phyloP scores from a whole-genome alignment of 139 green algal genomes.

The Auxenochlorella pyrenoidosa region DNA sequence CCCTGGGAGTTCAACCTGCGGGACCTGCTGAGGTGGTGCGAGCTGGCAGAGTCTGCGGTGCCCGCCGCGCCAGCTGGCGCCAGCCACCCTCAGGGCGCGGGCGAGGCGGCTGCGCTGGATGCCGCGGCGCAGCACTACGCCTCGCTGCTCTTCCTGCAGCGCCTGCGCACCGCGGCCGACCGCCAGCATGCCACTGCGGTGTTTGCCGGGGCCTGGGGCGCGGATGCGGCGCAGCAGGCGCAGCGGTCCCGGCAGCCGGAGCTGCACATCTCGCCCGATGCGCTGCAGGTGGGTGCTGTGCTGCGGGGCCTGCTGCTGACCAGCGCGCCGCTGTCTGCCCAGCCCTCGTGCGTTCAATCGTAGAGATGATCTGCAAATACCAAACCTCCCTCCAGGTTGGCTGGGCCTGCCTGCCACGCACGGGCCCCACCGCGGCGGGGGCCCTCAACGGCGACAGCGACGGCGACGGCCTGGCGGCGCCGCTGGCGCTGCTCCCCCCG shows the following conservation, averaged over 20 bases:
- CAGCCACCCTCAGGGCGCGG: background rate
- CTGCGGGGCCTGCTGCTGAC: too few relatives aligned
- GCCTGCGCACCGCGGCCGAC: constrained; percentile 81
- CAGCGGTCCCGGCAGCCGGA: background rate
- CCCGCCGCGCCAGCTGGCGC: constrained; percentile 1
- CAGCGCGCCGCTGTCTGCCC: too few relatives aligned
- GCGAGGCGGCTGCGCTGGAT: constrained; percentile 50
- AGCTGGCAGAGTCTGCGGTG: constrained; percentile 68
- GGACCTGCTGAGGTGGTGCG: constrained; percentile 96
- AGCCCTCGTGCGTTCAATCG: too few relatives aligned
- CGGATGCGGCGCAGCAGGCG: background rate
- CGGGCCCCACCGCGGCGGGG: background rate
- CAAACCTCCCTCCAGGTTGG: constrained; percentile 27
- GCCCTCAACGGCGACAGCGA: background rate
- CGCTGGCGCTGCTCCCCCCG: constrained; percentile 71
- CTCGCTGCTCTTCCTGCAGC: constrained; percentile 83
- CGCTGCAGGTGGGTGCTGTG: constrained; percentile 36
- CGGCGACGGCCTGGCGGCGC: background rate
- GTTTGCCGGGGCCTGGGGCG: constrained; percentile 45
- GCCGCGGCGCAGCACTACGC: constrained; percentile 69
- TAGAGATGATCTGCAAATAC: too few relatives aligned
- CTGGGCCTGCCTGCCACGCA: constrained; percentile 26
- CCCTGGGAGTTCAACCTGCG: constrained; percentile 99
- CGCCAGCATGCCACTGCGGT: constrained; percentile 57
- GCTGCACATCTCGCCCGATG: constrained; percentile 37